phyloP scores from a whole-genome alignment of 2,329 filamentous ascomycete species.

The Penicillium sp. region DNA sequence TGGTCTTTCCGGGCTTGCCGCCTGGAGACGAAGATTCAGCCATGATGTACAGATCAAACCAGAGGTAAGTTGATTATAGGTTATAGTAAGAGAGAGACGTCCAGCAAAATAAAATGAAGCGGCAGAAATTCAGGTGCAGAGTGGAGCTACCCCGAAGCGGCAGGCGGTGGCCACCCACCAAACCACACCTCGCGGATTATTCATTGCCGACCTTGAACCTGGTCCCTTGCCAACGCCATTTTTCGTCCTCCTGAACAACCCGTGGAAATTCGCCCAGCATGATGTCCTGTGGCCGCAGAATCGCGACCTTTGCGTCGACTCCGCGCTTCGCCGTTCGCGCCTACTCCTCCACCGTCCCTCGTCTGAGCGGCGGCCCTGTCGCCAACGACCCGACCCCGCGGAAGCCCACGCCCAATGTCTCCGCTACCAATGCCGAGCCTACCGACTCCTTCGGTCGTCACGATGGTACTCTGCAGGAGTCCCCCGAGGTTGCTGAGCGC shows the following conservation, averaged over 20 bases:
- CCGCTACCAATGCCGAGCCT: conserved; percentile 62
- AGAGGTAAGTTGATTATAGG: neutral
- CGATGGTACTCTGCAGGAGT: conserved; percentile 59
- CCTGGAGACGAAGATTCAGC: conserved; percentile 47
- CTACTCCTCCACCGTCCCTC: conserved; percentile 49
- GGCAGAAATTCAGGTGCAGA: conserved; percentile 23
- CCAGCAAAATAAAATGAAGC: conserved; percentile 8
- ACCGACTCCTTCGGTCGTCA: conserved; percentile 50
- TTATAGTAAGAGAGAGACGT: neutral
- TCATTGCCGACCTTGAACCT: conserved; percentile 17
- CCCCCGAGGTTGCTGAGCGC: conserved; percentile 56
- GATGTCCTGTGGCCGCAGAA: conserved; percentile 48
- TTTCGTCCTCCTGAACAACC: conserved; percentile 19
- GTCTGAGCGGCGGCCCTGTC: conserved; percentile 43
- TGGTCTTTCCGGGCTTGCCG: conserved; percentile 64
- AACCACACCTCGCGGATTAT: conserved; percentile 37
- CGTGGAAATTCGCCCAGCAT: conserved; percentile 36
- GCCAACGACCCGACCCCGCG: conserved; percentile 62
- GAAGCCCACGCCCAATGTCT: conserved; percentile 56
- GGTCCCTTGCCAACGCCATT: conserved; percentile 18
- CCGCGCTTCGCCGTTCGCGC: conserved; percentile 35
- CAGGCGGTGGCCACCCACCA: conserved; percentile 25
- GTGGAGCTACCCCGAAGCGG: conserved; percentile 6
- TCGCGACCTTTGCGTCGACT: conserved; percentile 50
- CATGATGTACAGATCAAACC: conserved; percentile 25